Evolutionary conservation across 257 asterid species (phyloP).

Genomic region (Nicotiana tomentosiformis): DNA sequence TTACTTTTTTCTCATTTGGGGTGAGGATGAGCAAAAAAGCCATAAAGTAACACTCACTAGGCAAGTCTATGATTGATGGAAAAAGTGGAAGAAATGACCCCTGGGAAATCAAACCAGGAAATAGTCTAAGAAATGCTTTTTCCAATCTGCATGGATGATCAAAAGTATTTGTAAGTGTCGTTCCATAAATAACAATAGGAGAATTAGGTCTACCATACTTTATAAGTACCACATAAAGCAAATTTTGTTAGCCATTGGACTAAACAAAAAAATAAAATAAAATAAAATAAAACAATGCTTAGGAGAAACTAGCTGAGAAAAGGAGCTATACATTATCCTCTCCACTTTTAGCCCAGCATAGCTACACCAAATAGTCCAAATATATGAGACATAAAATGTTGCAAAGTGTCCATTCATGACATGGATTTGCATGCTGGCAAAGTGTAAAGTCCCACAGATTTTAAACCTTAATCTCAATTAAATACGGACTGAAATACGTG

Average conservation of each 20-base stretch:
- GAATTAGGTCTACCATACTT: not conserved
- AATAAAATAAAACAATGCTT: not conserved
- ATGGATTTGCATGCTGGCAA: not conserved
- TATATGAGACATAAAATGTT: not conserved
- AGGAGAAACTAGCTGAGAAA: not conserved
- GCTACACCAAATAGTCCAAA: not conserved
- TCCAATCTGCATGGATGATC: slow-evolving; percentile 49
- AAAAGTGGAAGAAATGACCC: slow-evolving; percentile 84
- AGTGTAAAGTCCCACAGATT: not conserved
- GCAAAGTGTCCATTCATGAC: not conserved
- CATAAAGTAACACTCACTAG: slow-evolving; percentile 47
- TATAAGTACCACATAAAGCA: not conserved
- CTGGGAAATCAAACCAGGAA: slow-evolving; percentile 61
- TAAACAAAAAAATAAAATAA: not conserved
- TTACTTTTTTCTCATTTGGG: not conserved
- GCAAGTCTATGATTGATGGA: slow-evolving; percentile 73
- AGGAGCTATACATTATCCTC: not conserved
- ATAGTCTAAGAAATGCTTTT: slow-evolving; percentile 41
- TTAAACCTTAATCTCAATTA: no score
- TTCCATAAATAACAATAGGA: not conserved
- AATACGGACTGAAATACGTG: no score
- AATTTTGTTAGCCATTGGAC: not conserved
- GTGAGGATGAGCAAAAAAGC: not conserved
- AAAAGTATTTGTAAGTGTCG: not conserved
- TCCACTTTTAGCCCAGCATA: not conserved